Conservation (phyloP, 495 filamentous ascomycete genomes). For the Hyaloscypha variabilis region DNA sequence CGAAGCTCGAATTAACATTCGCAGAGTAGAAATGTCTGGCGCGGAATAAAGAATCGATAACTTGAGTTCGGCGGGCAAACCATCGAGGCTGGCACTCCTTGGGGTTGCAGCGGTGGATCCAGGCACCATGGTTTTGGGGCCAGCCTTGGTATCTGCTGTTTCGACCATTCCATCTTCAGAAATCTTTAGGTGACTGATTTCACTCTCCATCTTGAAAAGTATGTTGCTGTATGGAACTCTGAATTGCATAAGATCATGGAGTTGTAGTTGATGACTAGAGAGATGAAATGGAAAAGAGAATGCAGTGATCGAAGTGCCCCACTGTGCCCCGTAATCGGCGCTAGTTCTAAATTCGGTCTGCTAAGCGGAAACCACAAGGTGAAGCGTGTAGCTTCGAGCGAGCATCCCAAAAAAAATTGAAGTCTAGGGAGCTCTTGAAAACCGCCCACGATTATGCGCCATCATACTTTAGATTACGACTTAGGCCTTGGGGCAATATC, state of each 20-base stretch:
- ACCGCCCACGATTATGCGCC: too few species aligned
- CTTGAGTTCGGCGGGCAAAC: constrained; percentile 10
- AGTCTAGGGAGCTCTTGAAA: too few species aligned
- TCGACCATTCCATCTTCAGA: neutral
- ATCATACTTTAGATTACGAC: too few species aligned
- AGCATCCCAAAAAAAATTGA: too few species aligned
- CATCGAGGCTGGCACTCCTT: constrained; percentile 12
- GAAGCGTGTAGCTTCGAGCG: too few species aligned
- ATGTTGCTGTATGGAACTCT: constrained; percentile 4
- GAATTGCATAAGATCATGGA: constrained; percentile 6
- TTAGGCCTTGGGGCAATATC: too few species aligned
- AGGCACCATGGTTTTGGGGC: constrained; percentile 1
- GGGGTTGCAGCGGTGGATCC: constrained; percentile 3
- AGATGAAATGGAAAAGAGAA: constrained; percentile 10
- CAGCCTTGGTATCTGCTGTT: neutral
- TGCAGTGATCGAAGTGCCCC: neutral
- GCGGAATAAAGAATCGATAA: constrained; percentile 8
- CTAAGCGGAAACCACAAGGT: too few species aligned
- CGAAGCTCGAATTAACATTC: constrained; percentile 5
- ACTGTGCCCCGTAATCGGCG: neutral
- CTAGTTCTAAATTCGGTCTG: too few species aligned
- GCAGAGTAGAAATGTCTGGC: constrained; percentile 3
- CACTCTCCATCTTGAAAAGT: constrained; percentile 9
- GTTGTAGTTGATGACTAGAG: constrained; percentile 13
- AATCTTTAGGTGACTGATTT: constrained; percentile 4